Base-by-base conservation (phyloP, 2,329 filamentous ascomycete species). In the Paraphoma chrysanthemicola region DNA sequence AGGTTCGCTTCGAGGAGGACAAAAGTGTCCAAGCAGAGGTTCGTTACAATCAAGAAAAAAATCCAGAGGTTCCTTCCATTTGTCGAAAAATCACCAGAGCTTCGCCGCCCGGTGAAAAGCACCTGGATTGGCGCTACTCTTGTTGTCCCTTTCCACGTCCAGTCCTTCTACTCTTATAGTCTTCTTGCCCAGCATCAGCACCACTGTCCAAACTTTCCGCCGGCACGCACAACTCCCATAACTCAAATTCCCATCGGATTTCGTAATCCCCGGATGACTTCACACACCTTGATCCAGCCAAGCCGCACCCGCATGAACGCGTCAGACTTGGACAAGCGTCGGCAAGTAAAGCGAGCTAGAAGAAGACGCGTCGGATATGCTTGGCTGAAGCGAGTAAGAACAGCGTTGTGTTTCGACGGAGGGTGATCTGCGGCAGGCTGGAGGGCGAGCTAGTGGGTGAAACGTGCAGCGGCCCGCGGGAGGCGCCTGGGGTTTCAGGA, bases 101-200 rank as follows among this genome's bases (percentile, higher is more conserved):
- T 72, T 59, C 68, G 68, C 69, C 48, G 43, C 39, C 44, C n/a
- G 38, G 17, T 8, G 23, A 39, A 54, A 47, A 30, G 23, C 50
- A 44, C 43, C 51, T 4, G 41, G 43, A 12, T 57, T n/a, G 52
- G 48, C 59, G 61, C 61, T 64, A 59, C 53, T 62, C 56, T 51
- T 53, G 43, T 29, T 45, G 77, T 82, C 65, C 80, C 29, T 7
- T 28, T 23, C 10, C 14, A 17, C 23, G n/a, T 23, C n/a, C 28
- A 12, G 23, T 11, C 23, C 11, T 7, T 4, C 6, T 38, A n/a
- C 23, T 39, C 44, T 53, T 53, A 53, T 53, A 53, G 33, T 28
- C 44, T n/a, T 33, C 12, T 17, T 31, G 3, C 11, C 23, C 9
- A 16, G 28, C 29, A 9, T 44, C 11, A 11, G 23, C 23, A 23